Conservation (phyloP, 1,284 basidiomycete species). For the Schizophyllum amplum region DNA sequence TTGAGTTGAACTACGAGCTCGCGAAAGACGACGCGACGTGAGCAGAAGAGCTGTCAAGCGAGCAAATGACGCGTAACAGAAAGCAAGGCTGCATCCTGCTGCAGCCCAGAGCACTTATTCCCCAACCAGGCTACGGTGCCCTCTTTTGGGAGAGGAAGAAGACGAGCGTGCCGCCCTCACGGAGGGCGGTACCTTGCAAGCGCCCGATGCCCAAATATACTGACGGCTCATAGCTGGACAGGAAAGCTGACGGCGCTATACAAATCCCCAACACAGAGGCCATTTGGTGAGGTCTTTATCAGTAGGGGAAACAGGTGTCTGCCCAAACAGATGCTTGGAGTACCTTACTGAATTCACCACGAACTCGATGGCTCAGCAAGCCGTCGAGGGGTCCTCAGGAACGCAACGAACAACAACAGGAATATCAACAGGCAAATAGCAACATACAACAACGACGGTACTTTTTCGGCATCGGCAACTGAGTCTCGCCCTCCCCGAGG, state of each 20-base stretch:
- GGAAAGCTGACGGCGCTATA: background rate
- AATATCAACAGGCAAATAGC: background rate
- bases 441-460: background rate
- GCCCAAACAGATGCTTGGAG: background rate
- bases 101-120: no score
- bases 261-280: background rate
- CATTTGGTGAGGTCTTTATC: no score
- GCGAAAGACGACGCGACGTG: no score
- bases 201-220: background rate
- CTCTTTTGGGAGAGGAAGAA: background rate
- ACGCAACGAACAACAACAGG: background rate
- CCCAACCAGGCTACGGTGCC: background rate
- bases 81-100: no score
- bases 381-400: background rate
- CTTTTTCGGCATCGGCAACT: background rate
- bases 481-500: background rate
- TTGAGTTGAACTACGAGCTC: no score
- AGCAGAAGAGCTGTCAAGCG: no score
- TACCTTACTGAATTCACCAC: background rate
- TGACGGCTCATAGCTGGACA: background rate
- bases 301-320: background rate
- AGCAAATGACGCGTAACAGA: no score
- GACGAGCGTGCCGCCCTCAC: background rate
- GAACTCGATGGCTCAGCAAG: background rate
- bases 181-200: background rate